Percentiles rank a stretch among this genome's conserved stretches.
Evolutionary conservation across 2,329 filamentous ascomycete genomes (phyloP).

Genomic region (Sordariomycetes sp.): DNA sequence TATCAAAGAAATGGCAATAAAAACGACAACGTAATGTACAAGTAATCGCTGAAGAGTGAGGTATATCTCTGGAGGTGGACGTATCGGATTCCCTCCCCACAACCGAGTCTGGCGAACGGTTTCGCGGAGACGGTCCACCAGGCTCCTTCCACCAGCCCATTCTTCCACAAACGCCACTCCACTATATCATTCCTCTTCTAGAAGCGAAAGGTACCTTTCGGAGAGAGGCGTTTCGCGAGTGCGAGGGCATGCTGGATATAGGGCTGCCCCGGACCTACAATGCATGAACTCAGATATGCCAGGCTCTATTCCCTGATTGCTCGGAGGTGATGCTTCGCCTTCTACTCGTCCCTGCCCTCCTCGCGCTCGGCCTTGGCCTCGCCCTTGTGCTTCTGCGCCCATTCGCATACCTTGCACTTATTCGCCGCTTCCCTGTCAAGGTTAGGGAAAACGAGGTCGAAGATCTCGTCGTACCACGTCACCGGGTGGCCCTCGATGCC

Average conservation of each 20-base stretch:
- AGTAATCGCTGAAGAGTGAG: not conserved
- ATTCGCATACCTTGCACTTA: slow-evolving; percentile 54
- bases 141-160: not conserved
- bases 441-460: slow-evolving; percentile 78
- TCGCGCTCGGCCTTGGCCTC: slow-evolving; percentile 23
- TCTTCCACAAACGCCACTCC: not conserved
- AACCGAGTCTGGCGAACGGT: not conserved
- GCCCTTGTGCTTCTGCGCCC: slow-evolving; percentile 36
- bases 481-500: slow-evolving; percentile 87
- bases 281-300: not conserved
- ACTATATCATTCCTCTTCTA: too few species aligned
- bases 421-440: slow-evolving; percentile 66
- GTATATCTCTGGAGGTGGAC: not conserved
- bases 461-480: slow-evolving; percentile 90
- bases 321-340: not conserved
- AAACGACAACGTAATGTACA: not conserved
- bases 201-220: not conserved
- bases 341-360: slow-evolving; percentile 5
- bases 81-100: not conserved
- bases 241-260: not conserved
- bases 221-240: not conserved
- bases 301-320: not conserved
- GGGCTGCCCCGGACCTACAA: not conserved
- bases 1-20: not conserved
- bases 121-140: not conserved